phyloP scores from a whole-genome alignment of 345 rosid genomes.

The Litchi chinensis region DNA sequence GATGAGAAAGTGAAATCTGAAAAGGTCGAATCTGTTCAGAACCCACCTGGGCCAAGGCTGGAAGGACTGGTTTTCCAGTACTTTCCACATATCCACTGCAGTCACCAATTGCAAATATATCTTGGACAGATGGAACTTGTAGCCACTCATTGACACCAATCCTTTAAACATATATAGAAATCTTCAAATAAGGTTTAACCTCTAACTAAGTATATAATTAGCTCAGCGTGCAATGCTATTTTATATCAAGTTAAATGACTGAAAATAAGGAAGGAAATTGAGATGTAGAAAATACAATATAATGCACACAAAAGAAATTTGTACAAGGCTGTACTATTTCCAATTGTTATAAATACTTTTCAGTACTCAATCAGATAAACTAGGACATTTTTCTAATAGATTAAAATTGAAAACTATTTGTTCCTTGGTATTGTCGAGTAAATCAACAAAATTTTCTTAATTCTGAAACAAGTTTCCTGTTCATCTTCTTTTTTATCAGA shows the following conservation, averaged over 20 bases:
- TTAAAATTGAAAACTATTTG: not conserved
- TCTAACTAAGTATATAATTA: not conserved
- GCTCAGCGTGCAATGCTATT: not conserved
- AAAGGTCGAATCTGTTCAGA: not conserved
- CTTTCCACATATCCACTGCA: slow-evolving; percentile 91
- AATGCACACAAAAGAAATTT: too few species aligned
- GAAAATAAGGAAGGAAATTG: not conserved
- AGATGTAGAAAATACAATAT: not conserved
- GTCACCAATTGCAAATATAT: slow-evolving; percentile 90
- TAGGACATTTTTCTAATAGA: not conserved
- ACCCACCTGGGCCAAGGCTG: slow-evolving; percentile 90
- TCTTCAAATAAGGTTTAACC: not conserved
- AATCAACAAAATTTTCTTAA: not conserved
- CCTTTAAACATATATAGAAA: slow-evolving; percentile 44
- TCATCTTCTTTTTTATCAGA: not conserved
- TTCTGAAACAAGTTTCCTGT: slow-evolving; percentile 1
- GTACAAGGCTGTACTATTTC: not conserved
- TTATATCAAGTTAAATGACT: not conserved
- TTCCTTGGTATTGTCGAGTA: not conserved
- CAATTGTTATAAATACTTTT: not conserved
- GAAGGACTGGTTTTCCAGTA: slow-evolving; percentile 85
- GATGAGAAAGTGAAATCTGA: not conserved
- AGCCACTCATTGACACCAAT: slow-evolving; percentile 90
- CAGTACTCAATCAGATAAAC: not conserved
- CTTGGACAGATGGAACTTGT: slow-evolving; percentile 75